Evolutionary conservation across 345 rosid genomes (phyloP).

Genomic region (Litchi chinensis): DNA sequence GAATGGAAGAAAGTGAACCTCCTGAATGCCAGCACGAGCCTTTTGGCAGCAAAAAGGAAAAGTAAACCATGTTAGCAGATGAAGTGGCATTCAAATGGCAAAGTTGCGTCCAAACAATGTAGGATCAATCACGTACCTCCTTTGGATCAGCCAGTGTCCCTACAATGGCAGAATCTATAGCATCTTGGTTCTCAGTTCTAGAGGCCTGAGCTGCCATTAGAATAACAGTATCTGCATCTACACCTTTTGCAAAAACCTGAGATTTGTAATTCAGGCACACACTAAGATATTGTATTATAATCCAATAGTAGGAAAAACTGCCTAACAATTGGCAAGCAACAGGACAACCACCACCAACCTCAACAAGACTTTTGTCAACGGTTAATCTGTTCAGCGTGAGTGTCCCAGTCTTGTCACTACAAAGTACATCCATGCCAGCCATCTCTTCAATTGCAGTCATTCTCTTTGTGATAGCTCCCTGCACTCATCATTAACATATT

Average conservation of each 20-base stretch:
- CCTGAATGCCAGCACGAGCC: conserved; percentile 98
- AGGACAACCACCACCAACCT: conserved; percentile 51
- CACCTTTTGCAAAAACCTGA: conserved; percentile 91
- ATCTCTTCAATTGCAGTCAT: conserved; percentile 99
- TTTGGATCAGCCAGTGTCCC: conserved; percentile 98
- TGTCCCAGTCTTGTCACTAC: conserved; percentile 99
- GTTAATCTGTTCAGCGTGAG: conserved; percentile 92
- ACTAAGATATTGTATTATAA: conserved; percentile 17
- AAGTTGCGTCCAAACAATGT: neutral
- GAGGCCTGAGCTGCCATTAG: conserved; percentile 98
- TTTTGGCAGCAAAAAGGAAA: conserved; percentile 28
- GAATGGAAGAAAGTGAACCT: conserved; percentile 95
- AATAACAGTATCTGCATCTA: conserved; percentile 84
- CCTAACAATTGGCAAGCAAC: conserved; percentile 4
- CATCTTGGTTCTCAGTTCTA: conserved; percentile 92
- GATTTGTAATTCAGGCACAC: conserved; percentile 22
- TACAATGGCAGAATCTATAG: conserved; percentile 94
- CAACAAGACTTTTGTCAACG: conserved; percentile 92
- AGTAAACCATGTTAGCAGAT: neutral
- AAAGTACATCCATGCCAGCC: conserved; percentile 99
- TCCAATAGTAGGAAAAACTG: neutral
- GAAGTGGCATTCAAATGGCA: neutral
- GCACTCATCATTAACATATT: conserved; percentile 24
- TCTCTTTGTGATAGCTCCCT: conserved; percentile 99
- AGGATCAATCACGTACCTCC: conserved; percentile 52